Base-by-base conservation (phyloP, 2,329 filamentous ascomycete genomes). In the Xylaria sp. region DNA sequence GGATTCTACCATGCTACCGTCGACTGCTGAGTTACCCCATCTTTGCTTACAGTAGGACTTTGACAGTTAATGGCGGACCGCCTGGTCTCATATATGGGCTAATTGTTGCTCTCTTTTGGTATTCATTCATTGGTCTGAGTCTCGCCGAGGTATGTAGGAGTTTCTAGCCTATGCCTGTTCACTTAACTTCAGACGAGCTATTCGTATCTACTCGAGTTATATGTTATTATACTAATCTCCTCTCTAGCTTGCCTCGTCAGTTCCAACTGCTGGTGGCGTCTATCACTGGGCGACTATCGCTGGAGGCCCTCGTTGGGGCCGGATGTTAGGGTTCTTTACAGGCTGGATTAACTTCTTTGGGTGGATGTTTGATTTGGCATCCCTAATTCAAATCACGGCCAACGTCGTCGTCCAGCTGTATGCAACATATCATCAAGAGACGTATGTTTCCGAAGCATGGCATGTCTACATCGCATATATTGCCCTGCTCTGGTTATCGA, bases 401-500 rank as follows among this genome's bases (percentile, higher is more conserved):
- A 89, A 90, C 72, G 83, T 89, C 69, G 78, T 84, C 13, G 84
- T 90, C 20, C 84, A 86, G 71, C 86, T 90, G 83, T 90, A 90
- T 74, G 81, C 82, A 5, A 76, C 87, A 31, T 88, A 86, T 77
- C 85, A 90, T 72, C 81, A 83, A 1, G 83, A 78, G 66, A 76
- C 77, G 5, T 88, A 87, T 61, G 77, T 77, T 11, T 78, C 82
- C 17, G 69, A 86, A 66, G 72, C 83, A 36, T 90, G 87, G 87
- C 85, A 89, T 65, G 81, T 87, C 38, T 90, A 89, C 73, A 75
- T 90, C 44, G 81, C 84, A 47, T 89, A 87, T 72, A 72, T 90
- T 56, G 75, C 85, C 44, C 81, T 87, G 64, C 82, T 86, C 9
- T 88, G 86, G 85, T 64, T 85, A 3, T 83, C 82, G 64, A 83